These are phyloP conservation scores for Byssoonygena ceratinophila DNA, from an alignment of 2,329 filamentous ascomycete species.

Conservation along the genomic window DNA sequence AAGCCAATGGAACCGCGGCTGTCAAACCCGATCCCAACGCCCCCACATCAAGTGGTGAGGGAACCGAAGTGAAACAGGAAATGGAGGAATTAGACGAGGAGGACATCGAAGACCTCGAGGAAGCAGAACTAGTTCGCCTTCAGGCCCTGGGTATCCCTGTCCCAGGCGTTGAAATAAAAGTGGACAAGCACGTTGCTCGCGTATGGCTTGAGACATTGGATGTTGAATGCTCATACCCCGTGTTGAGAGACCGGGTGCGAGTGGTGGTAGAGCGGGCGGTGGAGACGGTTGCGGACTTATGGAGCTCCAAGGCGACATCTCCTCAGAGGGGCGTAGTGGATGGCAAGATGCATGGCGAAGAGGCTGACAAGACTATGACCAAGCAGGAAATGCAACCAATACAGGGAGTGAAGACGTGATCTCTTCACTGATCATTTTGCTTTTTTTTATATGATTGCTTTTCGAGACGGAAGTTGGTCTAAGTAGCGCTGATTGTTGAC, in stretches of 20 bases:
- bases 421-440: too few relatives aligned
- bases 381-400: background rate
- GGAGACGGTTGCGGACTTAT: conserved; percentile 70
- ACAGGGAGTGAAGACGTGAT: background rate
- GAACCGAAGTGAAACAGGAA: background rate
- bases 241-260: conserved; percentile 71
- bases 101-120: conserved; percentile 46
- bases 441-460: background rate
- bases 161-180: conserved; percentile 73
- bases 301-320: conserved; percentile 22
- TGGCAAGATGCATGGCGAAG: background rate
- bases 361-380: background rate
- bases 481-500: background rate
- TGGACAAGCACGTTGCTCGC: conserved; percentile 76
- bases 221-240: conserved; percentile 70
- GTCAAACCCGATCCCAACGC: conserved; percentile 15
- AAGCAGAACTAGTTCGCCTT: conserved; percentile 62
- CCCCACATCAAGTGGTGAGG: conserved; percentile 17
- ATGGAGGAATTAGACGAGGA: conserved; percentile 27
- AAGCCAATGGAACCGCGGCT: conserved; percentile 24
- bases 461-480: background rate
- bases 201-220: conserved; percentile 90
- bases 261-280: conserved; percentile 83
- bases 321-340: background rate
- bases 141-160: conserved; percentile 81